Evolutionary conservation across 2,329 filamentous ascomycete species (phyloP), one percentile per base, ranked within the genome.

Genomic region (Aspergillus ruber): DNA sequence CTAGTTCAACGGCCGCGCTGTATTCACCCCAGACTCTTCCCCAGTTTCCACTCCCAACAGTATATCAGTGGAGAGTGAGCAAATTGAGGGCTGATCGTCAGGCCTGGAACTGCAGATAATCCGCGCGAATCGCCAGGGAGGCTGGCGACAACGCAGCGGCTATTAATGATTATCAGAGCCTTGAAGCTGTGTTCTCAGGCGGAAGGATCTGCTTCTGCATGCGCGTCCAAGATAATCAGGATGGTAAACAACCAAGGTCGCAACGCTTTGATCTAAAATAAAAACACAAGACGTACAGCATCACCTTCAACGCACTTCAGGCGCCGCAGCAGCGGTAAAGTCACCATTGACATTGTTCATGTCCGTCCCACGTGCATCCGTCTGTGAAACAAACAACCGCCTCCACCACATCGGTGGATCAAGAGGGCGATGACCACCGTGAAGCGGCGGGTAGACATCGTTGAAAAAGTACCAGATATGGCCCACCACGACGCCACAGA

Each of bases 401-500:
- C 87, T 80, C 91, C 91, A 98, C 84, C 88, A 96, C 50, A 74
- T 73, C 0, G 93, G 93, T 33, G 93, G 91, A 59, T 95, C 91
- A 42, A 98, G 76, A 0, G 93, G 93, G 47, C 88, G 80, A 44
- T 86, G 84, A 15, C 89, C 89, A 53, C 86, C 83, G 69, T 96
- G 88, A 39, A 96, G 79, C 3, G 90, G 87, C 3, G 93, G 93
- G 68, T 95, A 98, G 13, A 98, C 90, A 66, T 98, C 93, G 50
- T 84, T 88, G 69, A 97, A 96, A 73, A 96, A 98, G 69, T 97
- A 98, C 86, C 90, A 97, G 36, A 97, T 79, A 70, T 98, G 93
- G 8, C 93, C 93, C 35, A 97, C 90, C 8, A 93, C 83, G 13
- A 96, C 89, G 3, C 93, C 93, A 74, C 94, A 89, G 53, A 98